phyloP scores from a whole-genome alignment of 2,329 filamentous ascomycete species.

The Sporothrix euskadiensis region DNA sequence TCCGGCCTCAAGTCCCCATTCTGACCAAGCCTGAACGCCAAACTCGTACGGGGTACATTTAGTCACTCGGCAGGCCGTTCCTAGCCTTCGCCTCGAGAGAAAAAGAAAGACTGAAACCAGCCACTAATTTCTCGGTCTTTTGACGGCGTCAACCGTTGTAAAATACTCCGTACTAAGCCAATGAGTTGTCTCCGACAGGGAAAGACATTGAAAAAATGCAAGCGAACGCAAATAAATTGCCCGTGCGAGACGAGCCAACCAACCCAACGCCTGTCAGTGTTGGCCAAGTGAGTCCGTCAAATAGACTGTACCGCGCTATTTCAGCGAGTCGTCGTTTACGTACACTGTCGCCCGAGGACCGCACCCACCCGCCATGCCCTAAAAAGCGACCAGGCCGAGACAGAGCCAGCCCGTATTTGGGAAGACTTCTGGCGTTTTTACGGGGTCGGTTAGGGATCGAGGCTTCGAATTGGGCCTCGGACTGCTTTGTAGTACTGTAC shows the following conservation, averaged over 20 bases:
- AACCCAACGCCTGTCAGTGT: no score
- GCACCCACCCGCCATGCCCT: background rate
- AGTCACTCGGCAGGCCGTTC: background rate
- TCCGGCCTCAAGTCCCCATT: background rate
- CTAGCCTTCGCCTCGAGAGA: background rate
- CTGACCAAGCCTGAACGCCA: background rate
- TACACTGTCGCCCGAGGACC: background rate
- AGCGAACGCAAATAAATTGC: background rate
- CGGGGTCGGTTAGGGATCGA: background rate
- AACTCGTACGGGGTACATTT: no score
- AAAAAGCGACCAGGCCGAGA: background rate
- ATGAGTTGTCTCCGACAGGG: background rate
- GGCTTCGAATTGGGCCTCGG: background rate
- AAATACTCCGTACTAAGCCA: background rate
- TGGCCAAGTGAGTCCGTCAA: no score
- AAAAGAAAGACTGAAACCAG: background rate
- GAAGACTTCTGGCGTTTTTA: conserved; percentile 3
- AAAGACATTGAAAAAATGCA: background rate
- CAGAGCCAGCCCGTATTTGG: background rate
- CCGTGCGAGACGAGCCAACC: background rate
- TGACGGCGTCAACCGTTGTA: background rate
- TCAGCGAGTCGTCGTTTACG: background rate
- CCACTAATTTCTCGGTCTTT: background rate
- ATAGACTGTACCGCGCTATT: background rate
- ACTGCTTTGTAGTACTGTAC: background rate